Percentiles rank a stretch among this genome's conserved stretches.
These are phyloP conservation scores for Cyberlindnera euphorbiiphila DNA, from an alignment of 805 yeast genomes.

Conservation along the genomic window DNA sequence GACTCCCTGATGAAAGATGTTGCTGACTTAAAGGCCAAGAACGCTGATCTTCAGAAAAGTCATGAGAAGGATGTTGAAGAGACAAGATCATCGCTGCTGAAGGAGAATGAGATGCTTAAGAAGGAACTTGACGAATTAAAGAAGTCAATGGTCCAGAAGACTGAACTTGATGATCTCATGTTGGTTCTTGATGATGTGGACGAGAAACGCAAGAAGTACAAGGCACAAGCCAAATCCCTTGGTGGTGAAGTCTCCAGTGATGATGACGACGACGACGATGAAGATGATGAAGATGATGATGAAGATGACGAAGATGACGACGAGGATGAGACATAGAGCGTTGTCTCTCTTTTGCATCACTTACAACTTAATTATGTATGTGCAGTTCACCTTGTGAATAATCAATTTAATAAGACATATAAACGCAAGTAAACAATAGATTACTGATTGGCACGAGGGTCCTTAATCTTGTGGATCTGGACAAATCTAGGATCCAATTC, in stretches of 20 bases:
- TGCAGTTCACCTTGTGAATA: no score
- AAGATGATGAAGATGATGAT: constrained; percentile 45
- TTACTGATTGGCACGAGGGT: constrained; percentile 30
- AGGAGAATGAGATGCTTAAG: constrained; percentile 21
- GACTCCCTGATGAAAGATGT: neutral
- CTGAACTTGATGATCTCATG: constrained; percentile 72
- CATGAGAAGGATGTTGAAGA: neutral
- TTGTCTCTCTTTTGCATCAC: no score
- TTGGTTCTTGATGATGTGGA: constrained; percentile 74
- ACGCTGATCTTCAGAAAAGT: neutral
- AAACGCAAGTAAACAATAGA: neutral
- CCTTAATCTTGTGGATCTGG: constrained; percentile 57
- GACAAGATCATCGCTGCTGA: neutral
- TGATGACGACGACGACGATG: constrained; percentile 65
- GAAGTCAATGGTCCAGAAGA: constrained; percentile 36
- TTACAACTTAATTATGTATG: no score
- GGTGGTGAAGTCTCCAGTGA: constrained; percentile 68
- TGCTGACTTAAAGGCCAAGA: neutral
- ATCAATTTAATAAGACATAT: no score
- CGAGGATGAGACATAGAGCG: no score
- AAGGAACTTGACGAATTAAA: constrained; percentile 18
- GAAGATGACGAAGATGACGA: constrained; percentile 4
- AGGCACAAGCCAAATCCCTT: constrained; percentile 42
- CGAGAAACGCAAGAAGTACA: constrained; percentile 58
- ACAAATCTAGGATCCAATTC: constrained; percentile 60